Evolutionary conservation across 345 rosid genomes (phyloP).

Genomic region (Populus davidiana): DNA sequence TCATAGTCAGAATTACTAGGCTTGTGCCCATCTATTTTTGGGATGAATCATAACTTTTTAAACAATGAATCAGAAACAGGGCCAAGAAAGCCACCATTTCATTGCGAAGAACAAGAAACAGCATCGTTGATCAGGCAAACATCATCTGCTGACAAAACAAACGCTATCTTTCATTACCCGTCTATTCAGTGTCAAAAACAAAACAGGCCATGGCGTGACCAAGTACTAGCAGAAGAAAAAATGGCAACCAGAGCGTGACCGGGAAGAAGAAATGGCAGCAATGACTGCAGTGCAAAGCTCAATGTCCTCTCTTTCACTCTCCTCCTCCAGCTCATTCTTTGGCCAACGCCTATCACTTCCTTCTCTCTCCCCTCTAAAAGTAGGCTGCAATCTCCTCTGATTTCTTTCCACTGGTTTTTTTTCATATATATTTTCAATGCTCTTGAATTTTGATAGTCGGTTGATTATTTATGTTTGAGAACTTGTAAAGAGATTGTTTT

Average conservation of each 20-base stretch:
- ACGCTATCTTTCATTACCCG: conserved; percentile 20
- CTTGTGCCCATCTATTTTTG: too few relatives aligned
- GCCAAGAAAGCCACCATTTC: background rate
- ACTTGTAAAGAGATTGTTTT: too few relatives aligned
- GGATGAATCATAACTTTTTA: too few relatives aligned
- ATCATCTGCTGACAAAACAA: background rate
- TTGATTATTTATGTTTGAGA: too few relatives aligned
- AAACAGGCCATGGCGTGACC: conserved; percentile 3
- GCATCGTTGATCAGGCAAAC: conserved; percentile 1
- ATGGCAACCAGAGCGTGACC: background rate
- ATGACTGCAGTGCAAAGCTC: conserved; percentile 80
- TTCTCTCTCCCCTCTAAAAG: conserved; percentile 40
- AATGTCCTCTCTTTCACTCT: conserved; percentile 54
- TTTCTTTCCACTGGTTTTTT: background rate
- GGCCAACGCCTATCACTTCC: conserved; percentile 61
- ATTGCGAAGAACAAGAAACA: background rate
- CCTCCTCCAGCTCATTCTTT: conserved; percentile 54
- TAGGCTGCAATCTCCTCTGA: conserved; percentile 26
- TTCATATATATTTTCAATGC: background rate
- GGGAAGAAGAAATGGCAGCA: conserved; percentile 45
- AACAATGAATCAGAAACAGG: background rate
- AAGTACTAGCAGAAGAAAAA: conserved; percentile 23
- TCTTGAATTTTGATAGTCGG: too few relatives aligned
- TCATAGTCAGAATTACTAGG: background rate
- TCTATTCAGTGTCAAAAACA: conserved; percentile 19